phyloP scores from a whole-genome alignment of 2,329 filamentous ascomycete genomes.

The Fulvia fulva region DNA sequence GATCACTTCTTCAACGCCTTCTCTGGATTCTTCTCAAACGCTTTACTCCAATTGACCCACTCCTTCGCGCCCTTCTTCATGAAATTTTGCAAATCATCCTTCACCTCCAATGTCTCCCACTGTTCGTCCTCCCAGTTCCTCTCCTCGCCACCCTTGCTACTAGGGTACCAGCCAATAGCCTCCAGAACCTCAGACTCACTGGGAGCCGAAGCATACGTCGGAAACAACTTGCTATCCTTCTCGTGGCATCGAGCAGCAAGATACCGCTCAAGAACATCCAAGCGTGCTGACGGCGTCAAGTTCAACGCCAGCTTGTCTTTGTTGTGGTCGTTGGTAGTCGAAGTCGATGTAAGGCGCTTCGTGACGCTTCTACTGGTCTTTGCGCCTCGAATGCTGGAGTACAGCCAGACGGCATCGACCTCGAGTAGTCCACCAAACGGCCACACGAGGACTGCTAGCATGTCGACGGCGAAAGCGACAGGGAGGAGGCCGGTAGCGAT shows the following conservation, averaged over 20 bases:
- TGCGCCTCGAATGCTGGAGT: constrained; percentile 45
- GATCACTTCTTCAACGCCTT: constrained; percentile 28
- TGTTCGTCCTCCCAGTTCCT: constrained; percentile 44
- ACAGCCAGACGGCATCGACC: constrained; percentile 25
- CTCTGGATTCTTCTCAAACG: constrained; percentile 28
- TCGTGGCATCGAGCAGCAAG: constrained; percentile 40
- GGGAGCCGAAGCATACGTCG: constrained; percentile 27
- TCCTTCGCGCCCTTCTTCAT: constrained; percentile 18
- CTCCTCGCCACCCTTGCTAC: constrained; percentile 28
- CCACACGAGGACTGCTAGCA: constrained; percentile 34
- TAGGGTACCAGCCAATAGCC: constrained; percentile 43
- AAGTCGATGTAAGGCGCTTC: constrained; percentile 13
- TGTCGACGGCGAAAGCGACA: constrained; percentile 26
- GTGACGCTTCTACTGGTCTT: constrained; percentile 14
- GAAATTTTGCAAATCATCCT: constrained; percentile 17
- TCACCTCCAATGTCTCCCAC: constrained; percentile 25
- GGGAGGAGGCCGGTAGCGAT: constrained; percentile 43
- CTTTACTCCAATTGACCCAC: constrained; percentile 25
- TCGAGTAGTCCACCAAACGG: constrained; percentile 38
- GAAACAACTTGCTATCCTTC: constrained; percentile 36
- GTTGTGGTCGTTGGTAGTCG: constrained; percentile 11
- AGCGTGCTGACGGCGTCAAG: constrained; percentile 36
- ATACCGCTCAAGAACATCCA: constrained; percentile 38
- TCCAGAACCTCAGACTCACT: constrained; percentile 40
- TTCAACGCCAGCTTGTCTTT: constrained; percentile 33